These are phyloP conservation scores for Ogataea glucozyma DNA, from an alignment of 805 yeast species.

Conservation along the genomic window DNA sequence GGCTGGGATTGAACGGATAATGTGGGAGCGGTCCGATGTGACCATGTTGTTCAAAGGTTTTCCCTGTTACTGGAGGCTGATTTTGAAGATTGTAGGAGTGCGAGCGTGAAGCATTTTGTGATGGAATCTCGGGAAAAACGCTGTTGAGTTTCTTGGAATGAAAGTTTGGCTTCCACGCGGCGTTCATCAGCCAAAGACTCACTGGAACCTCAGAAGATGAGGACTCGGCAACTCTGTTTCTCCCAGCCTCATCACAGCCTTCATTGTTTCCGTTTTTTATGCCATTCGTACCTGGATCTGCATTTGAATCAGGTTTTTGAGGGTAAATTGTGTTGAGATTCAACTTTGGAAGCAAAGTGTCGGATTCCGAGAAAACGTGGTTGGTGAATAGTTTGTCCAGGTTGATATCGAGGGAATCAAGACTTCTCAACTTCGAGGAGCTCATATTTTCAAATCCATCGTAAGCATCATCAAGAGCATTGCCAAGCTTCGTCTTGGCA, in stretches of 20 bases:
- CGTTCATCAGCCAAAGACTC: conserved; percentile 23
- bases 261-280: background rate
- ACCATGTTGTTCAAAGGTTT: background rate
- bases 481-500: conserved; percentile 14
- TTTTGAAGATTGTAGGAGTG: background rate
- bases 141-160: conserved; percentile 1
- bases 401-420: conserved; percentile 20
- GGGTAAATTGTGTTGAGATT: conserved; percentile 13
- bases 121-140: background rate
- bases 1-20: background rate
- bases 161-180: conserved; percentile 23
- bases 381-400: conserved; percentile 29
- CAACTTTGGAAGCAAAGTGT: conserved; percentile 20
- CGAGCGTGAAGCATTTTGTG: background rate
- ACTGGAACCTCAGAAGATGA: conserved; percentile 16
- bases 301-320: background rate
- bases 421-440: conserved; percentile 13
- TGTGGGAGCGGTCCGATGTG: too few relatives aligned
- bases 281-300: background rate
- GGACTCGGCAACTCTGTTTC: background rate
- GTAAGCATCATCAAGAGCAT: conserved; percentile 1
- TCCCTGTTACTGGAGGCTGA: background rate
- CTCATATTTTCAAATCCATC: conserved; percentile 1
- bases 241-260: background rate
- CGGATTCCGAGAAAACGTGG: conserved; percentile 27